phyloP scores from a whole-genome alignment of 257 asterid species.

The Capsicum pubescens region DNA sequence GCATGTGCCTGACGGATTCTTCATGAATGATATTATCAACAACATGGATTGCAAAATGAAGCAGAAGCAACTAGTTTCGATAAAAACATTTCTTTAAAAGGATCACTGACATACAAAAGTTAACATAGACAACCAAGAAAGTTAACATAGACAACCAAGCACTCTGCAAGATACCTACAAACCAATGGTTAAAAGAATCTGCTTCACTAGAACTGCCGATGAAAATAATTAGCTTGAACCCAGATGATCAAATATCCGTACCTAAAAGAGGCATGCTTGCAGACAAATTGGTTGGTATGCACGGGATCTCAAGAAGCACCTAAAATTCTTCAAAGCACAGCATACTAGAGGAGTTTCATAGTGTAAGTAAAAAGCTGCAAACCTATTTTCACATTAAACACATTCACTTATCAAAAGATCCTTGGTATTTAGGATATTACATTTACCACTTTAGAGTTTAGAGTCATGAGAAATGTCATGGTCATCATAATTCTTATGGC shows the following conservation, averaged over 20 bases:
- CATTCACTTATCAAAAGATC: slow-evolving; percentile 5
- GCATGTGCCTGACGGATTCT: not conserved
- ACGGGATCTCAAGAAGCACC: not conserved
- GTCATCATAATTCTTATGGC: not conserved
- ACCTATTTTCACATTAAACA: not conserved
- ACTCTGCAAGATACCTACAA: slow-evolving; percentile 1
- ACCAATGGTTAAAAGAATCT: not conserved
- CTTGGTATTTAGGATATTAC: not conserved
- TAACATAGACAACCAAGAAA: not conserved
- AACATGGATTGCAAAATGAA: slow-evolving; percentile 9
- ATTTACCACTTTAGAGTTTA: not conserved
- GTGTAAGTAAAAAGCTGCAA: not conserved
- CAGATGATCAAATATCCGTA: not conserved
- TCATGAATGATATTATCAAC: not conserved
- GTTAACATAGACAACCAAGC: not conserved
- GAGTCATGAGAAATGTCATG: not conserved
- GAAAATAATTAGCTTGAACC: slow-evolving; percentile 16
- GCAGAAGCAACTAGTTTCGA: slow-evolving; percentile 7
- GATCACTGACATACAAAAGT: not conserved
- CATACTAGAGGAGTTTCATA: not conserved
- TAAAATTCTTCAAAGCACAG: slow-evolving; percentile 2
- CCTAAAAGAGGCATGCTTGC: not conserved
- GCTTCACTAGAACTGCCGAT: not conserved
- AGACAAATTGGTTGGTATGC: not conserved
- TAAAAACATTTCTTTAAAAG: not conserved